These are phyloP conservation scores for Aureobasidium zeae DNA, from an alignment of 2,329 filamentous ascomycete species.

Conservation along the genomic window DNA sequence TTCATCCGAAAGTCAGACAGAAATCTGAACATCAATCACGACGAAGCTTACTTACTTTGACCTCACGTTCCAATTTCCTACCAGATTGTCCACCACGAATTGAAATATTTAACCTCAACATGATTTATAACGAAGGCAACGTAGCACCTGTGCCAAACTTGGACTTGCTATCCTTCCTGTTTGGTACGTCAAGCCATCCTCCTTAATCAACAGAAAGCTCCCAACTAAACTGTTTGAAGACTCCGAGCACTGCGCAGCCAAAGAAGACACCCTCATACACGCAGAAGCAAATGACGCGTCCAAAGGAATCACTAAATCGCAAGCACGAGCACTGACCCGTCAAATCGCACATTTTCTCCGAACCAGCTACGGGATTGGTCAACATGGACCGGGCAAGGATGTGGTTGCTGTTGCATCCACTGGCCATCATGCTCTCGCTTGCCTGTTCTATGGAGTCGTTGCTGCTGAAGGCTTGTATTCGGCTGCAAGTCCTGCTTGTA, in stretches of 20 bases:
- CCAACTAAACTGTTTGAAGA: conserved; percentile 18
- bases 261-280: conserved; percentile 47
- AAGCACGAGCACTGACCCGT: conserved; percentile 41
- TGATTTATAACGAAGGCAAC: conserved; percentile 2
- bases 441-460: conserved; percentile 48
- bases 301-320: conserved; percentile 45
- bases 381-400: conserved; percentile 40
- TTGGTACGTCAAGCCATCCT: conserved; percentile 27
- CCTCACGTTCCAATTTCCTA: no score
- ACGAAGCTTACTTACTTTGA: no score
- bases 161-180: conserved; percentile 35
- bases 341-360: conserved; percentile 49
- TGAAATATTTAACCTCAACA: neutral
- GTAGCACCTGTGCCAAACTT: conserved; percentile 26
- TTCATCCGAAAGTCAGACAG: no score
- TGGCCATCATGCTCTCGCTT: conserved; percentile 47
- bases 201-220: neutral
- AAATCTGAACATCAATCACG: no score
- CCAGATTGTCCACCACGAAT: neutral
- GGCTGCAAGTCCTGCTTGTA: conserved; percentile 44
- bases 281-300: conserved; percentile 48
- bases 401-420: conserved; percentile 49
- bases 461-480: conserved; percentile 53
- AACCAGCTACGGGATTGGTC: conserved; percentile 44
- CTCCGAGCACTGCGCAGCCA: conserved; percentile 24